Evolutionary conservation across 202 grass and related monocot species (phyloP).

Genomic region (Brachypodium distachyon): DNA sequence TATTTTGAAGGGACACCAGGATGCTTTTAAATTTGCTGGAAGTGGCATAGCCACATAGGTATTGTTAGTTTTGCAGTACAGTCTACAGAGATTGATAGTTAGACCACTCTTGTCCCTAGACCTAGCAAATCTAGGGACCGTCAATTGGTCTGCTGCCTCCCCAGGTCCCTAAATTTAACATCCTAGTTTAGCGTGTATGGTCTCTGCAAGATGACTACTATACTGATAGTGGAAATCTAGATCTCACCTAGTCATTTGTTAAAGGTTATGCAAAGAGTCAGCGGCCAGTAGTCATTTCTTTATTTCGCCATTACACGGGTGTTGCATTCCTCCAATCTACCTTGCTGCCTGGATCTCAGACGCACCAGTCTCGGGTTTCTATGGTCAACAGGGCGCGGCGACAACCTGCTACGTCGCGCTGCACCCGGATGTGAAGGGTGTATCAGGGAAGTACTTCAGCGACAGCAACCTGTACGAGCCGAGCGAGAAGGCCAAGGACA

Average conservation of each 20-base stretch:
- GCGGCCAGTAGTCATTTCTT: no score
- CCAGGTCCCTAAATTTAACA: not conserved
- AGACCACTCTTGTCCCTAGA: no score
- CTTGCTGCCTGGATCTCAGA: not conserved
- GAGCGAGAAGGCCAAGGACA: constrained; percentile 58
- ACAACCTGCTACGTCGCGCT: constrained; percentile 79
- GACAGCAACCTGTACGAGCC: constrained; percentile 69
- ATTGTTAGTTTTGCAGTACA: not conserved
- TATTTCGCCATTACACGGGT: no score
- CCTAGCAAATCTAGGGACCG: no score
- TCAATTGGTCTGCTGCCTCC: not conserved
- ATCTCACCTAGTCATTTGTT: not conserved
- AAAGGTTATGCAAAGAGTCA: no score
- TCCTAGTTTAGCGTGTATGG: not conserved
- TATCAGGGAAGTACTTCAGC: constrained; percentile 61
- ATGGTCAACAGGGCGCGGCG: constrained; percentile 55
- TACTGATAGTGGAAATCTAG: not conserved
- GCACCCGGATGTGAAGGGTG: constrained; percentile 62
- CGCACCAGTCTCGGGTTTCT: no score
- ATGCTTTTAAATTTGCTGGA: not conserved
- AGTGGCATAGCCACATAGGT: no score
- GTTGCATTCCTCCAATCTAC: no score
- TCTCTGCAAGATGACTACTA: not conserved
- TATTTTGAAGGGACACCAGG: no score
- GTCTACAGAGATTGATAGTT: no score